Conservation (phyloP, 1,284 basidiomycete genomes). For the Boletus mariae region DNA sequence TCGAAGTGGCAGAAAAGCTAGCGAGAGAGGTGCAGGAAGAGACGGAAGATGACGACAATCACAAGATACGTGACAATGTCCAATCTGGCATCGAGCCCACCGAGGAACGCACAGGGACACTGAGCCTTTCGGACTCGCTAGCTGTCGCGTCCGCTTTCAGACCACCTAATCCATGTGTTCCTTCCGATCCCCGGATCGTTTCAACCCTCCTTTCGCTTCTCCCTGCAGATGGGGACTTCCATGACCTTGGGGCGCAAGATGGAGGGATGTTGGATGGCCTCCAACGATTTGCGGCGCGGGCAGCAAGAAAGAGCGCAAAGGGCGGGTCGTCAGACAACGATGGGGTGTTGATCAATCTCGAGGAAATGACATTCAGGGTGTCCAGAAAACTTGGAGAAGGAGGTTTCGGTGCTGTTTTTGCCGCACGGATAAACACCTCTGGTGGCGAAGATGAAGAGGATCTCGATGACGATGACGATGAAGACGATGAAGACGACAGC, state of each 20-base stretch:
- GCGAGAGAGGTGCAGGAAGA: constrained; percentile 49
- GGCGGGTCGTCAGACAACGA: constrained; percentile 40
- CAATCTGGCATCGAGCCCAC: constrained; percentile 25
- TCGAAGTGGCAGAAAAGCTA: constrained; percentile 49
- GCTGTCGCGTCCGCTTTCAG: constrained; percentile 58
- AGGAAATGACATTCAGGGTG: constrained; percentile 64
- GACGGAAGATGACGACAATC: constrained; percentile 21
- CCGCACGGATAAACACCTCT: constrained; percentile 52
- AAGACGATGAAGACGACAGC: constrained; percentile 54
- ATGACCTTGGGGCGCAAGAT: constrained; percentile 55
- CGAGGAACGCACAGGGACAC: constrained; percentile 56
- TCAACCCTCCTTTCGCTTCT: constrained; percentile 66
- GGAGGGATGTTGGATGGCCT: constrained; percentile 64
- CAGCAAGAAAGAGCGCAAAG: constrained; percentile 43
- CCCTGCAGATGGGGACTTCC: constrained; percentile 61
- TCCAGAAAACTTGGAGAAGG: constrained; percentile 93
- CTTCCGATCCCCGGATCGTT: constrained; percentile 71
- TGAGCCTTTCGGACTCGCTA: constrained; percentile 64
- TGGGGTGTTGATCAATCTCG: constrained; percentile 49
- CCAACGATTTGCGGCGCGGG: constrained; percentile 60
- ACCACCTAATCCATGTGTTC: constrained; percentile 87
- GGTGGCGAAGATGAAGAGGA: constrained; percentile 45
- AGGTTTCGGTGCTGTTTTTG: constrained; percentile 93
- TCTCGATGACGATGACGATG: constrained; percentile 55
- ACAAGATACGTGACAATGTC: constrained; percentile 27